Conservation (phyloP, 345 rosid species). For the Gossypium arboreum region DNA sequence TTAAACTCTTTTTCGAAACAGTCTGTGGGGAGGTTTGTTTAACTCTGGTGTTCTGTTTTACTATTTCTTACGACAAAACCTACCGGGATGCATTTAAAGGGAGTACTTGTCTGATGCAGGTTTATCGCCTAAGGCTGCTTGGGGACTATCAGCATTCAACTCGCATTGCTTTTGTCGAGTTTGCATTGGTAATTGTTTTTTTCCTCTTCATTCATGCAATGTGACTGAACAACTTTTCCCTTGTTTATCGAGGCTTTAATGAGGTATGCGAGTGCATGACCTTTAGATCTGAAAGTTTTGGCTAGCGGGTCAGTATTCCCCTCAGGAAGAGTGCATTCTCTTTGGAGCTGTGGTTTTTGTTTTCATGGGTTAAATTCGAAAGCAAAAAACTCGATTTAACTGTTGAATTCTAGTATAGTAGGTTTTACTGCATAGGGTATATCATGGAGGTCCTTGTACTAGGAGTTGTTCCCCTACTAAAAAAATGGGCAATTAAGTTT, state of each 20-base stretch:
- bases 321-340: too few relatives aligned
- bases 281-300: background rate
- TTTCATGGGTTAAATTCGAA: too few relatives aligned
- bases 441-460: too few relatives aligned
- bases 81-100: slow-evolving; percentile 8
- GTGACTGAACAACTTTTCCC: background rate
- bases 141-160: slow-evolving; percentile 82
- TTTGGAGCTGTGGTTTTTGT: too few relatives aligned
- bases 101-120: slow-evolving; percentile 36
- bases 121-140: slow-evolving; percentile 69
- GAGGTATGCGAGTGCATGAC: background rate
- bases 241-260: background rate
- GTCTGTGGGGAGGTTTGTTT: slow-evolving; percentile 67
- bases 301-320: background rate
- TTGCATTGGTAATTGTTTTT: slow-evolving; percentile 47
- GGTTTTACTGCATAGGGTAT: too few relatives aligned
- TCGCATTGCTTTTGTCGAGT: slow-evolving; percentile 84
- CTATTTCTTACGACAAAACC: background rate
- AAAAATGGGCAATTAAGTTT: too few relatives aligned
- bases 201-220: background rate
- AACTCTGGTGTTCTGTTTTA: slow-evolving; percentile 10
- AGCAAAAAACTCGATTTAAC: too few relatives aligned
- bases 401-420: too few relatives aligned
- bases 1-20: slow-evolving; percentile 62
- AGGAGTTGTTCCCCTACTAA: too few relatives aligned